phyloP scores from a whole-genome alignment of 1,284 basidiomycete species.

The Polyporus tsugae region DNA sequence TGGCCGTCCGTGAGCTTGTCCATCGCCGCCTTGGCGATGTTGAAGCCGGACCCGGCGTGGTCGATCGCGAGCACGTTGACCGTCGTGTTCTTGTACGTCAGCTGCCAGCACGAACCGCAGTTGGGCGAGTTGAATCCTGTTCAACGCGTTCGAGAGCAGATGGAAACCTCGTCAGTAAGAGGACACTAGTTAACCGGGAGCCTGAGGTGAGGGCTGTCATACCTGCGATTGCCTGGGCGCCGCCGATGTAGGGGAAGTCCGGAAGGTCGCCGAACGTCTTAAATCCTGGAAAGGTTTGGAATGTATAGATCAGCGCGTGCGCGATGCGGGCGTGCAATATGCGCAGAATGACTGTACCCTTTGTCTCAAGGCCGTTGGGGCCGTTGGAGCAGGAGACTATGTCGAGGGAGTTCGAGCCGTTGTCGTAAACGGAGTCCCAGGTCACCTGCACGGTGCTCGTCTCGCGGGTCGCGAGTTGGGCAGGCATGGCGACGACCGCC shows the following conservation, averaged over 20 bases:
- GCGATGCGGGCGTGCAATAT: conserved; percentile 39
- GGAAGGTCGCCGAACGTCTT: conserved; percentile 56
- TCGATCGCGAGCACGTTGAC: conserved; percentile 54
- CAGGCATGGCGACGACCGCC: conserved; percentile 24
- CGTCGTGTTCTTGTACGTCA: conserved; percentile 48
- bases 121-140: conserved; percentile 49
- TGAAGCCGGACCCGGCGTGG: conserved; percentile 47
- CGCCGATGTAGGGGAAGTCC: conserved; percentile 57
- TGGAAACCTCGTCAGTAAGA: conserved; percentile 18
- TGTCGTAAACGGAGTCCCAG: conserved; percentile 54
- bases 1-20: conserved; percentile 50
- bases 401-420: conserved; percentile 42
- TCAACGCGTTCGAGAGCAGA: background rate
- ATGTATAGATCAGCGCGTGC: conserved; percentile 17
- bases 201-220: conserved; percentile 44
- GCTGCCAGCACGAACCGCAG: conserved; percentile 57
- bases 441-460: conserved; percentile 47
- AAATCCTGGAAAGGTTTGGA: conserved; percentile 46
- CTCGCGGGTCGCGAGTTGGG: conserved; percentile 18
- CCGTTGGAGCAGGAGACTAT: conserved; percentile 61
- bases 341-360: conserved; percentile 51
- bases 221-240: conserved; percentile 50
- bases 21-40: conserved; percentile 52
- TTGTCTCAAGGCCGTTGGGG: conserved; percentile 53
- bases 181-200: conserved; percentile 39